Percentiles rank a stretch among this genome's conserved stretches.
Evolutionary conservation across 345 rosid genomes (phyloP).

Genomic region (Brassica nigra): DNA sequence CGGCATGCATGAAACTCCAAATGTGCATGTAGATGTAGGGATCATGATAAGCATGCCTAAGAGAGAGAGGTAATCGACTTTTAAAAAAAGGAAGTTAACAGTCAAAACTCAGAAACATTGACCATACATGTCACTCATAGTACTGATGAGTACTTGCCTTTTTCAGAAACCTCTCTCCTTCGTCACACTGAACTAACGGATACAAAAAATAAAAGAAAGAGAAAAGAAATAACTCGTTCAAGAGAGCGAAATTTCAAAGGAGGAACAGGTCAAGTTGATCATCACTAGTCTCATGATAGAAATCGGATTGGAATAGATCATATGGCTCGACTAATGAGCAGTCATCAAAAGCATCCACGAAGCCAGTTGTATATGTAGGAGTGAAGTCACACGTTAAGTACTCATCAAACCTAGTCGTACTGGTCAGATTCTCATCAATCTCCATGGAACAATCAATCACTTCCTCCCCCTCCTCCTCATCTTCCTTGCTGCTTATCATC

Average conservation of each 20-base stretch:
- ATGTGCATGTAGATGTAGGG: neutral
- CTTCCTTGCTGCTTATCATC: conserved; percentile 2
- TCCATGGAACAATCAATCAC: conserved; percentile 28
- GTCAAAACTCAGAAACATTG: conserved; percentile 19
- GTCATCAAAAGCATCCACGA: conserved; percentile 22
- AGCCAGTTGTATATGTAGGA: neutral
- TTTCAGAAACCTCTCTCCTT: conserved; percentile 10
- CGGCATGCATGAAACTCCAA: conserved; percentile 13
- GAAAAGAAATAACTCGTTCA: neutral
- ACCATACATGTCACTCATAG: conserved; percentile 27
- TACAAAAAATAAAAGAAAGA: neutral
- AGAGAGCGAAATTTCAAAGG: conserved; percentile 1
- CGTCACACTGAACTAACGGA: neutral
- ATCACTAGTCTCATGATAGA: conserved; percentile 8
- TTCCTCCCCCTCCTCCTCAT: neutral
- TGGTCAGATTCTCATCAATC: conserved; percentile 17
- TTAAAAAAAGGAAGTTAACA: neutral
- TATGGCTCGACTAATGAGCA: neutral
- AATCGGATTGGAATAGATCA: conserved; percentile 6
- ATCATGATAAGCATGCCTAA: conserved; percentile 3
- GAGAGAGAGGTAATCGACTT: neutral
- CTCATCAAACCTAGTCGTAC: neutral
- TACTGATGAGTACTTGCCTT: conserved; percentile 1
- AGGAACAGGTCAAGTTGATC: conserved; percentile 27
- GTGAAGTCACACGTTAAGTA: conserved; percentile 1